phyloP scores from a whole-genome alignment of 1,284 basidiomycete genomes.

The Hymenochaete sp. region DNA sequence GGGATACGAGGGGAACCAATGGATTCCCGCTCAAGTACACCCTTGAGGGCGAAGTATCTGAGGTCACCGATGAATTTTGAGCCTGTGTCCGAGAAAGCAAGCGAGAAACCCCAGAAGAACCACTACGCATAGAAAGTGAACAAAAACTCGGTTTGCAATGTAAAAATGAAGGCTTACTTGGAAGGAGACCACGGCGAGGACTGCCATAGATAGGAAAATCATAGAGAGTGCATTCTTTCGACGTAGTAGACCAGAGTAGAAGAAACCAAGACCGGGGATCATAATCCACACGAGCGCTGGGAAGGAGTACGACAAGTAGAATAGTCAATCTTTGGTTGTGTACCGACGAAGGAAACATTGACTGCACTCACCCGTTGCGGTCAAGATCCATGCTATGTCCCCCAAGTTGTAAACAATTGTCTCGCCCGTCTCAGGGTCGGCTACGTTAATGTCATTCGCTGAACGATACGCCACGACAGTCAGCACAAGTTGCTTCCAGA shows the following conservation, averaged over 20 bases:
- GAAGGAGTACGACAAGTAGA: not conserved
- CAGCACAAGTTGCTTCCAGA: not conserved
- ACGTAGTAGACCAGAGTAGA: conserved; percentile 80
- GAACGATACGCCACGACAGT: conserved; percentile 11
- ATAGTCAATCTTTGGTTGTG: not conserved
- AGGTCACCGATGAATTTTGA: conserved; percentile 56
- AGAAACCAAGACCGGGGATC: conserved; percentile 85
- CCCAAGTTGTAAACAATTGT: conserved; percentile 57
- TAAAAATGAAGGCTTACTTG: conserved; percentile 38
- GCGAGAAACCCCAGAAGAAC: conserved; percentile 70
- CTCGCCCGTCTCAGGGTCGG: conserved; percentile 28
- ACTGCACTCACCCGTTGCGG: conserved; percentile 26
- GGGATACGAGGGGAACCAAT: conserved; percentile 69
- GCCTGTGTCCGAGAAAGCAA: conserved; percentile 60
- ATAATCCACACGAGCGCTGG: conserved; percentile 79
- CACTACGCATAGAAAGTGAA: too few relatives aligned
- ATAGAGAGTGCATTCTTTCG: conserved; percentile 91
- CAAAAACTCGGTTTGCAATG: not conserved
- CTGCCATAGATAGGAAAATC: conserved; percentile 80
- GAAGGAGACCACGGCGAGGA: conserved; percentile 67
- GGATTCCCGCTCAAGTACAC: conserved; percentile 72
- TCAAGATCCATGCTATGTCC: conserved; percentile 73
- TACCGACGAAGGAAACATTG: not conserved
- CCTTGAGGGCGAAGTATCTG: conserved; percentile 78
- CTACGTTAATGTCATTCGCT: conserved; percentile 37